These are phyloP conservation scores for Trichomonas gallinae DNA, from an alignment of 208 protist genomes.

Conservation along the genomic window DNA sequence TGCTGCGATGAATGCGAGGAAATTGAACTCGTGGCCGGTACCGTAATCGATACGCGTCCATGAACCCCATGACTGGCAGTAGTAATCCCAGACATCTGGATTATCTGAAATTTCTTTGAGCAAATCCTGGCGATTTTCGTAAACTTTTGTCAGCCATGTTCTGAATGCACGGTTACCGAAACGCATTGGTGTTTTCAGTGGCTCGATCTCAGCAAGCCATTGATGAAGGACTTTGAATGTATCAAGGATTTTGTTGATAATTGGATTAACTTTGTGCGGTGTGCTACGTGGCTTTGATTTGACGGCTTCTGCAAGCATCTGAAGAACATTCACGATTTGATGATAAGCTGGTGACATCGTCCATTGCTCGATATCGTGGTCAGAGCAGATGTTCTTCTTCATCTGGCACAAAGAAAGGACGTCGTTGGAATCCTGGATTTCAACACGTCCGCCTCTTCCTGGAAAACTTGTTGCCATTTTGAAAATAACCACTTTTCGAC, in stretches of 20 bases:
- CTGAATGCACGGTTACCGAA: constrained; percentile 41
- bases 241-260: not conserved
- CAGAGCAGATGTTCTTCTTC: not conserved
- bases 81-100: constrained; percentile 65
- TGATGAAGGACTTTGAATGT: not conserved
- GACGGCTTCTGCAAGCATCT: not conserved
- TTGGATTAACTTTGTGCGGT: not conserved
- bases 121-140: not conserved
- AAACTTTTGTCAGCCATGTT: constrained; percentile 15
- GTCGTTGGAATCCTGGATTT: not conserved
- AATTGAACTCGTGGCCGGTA: constrained; percentile 91
- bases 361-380: not conserved
- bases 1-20: constrained; percentile 73
- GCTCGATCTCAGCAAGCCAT: constrained; percentile 32
- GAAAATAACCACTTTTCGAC: not conserved
- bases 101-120: not conserved
- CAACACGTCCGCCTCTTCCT: not conserved
- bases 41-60: constrained; percentile 89
- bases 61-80: constrained; percentile 78
- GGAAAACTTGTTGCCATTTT: not conserved
- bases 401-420: not conserved
- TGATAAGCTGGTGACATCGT: not conserved
- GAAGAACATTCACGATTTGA: not conserved
- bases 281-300: not conserved
- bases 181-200: constrained; percentile 26